A percentile compares a stretch with the other conserved stretches of the same genome.
Conservation (phyloP, 1,139 yeast species). For the Suhomyces maxii region DNA sequence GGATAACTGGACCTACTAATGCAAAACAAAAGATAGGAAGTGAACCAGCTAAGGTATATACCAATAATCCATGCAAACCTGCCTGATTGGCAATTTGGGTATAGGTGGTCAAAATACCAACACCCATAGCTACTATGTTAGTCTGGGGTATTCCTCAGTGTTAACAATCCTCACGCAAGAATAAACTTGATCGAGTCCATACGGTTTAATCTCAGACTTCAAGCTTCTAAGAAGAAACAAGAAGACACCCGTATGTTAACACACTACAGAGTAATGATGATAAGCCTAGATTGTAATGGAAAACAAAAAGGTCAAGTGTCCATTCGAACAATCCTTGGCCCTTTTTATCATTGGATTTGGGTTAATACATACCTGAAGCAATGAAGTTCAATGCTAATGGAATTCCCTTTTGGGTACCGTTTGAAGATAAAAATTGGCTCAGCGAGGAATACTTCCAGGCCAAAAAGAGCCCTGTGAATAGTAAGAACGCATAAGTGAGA, state of each 20-base stretch:
- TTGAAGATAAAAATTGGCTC: constrained; percentile 65
- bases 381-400: constrained; percentile 83
- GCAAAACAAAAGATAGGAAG: constrained; percentile 84
- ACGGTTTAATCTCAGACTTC: constrained; percentile 75
- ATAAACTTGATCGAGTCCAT: constrained; percentile 81
- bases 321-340: too few relatives aligned
- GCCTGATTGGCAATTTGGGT: constrained; percentile 83
- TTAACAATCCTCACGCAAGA: constrained; percentile 80
- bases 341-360: neutral
- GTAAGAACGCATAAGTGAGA: constrained; percentile 65
- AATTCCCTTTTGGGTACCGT: constrained; percentile 77
- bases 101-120: constrained; percentile 84
- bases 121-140: constrained; percentile 67
- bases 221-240: constrained; percentile 18
- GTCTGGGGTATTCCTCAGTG: neutral
- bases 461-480: constrained; percentile 57
- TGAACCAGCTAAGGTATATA: constrained; percentile 79
- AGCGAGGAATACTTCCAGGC: constrained; percentile 54
- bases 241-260: constrained; percentile 50
- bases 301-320: too few relatives aligned
- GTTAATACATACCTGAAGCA: constrained; percentile 74
- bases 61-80: constrained; percentile 85
- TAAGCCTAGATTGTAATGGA: too few relatives aligned
- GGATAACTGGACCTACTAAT: constrained; percentile 74
- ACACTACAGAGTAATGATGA: neutral